Percentiles rank a stretch among this genome's conserved stretches.
Evolutionary conservation across 495 filamentous ascomycete genomes (phyloP).

Genomic region (Lophium mytilinum): DNA sequence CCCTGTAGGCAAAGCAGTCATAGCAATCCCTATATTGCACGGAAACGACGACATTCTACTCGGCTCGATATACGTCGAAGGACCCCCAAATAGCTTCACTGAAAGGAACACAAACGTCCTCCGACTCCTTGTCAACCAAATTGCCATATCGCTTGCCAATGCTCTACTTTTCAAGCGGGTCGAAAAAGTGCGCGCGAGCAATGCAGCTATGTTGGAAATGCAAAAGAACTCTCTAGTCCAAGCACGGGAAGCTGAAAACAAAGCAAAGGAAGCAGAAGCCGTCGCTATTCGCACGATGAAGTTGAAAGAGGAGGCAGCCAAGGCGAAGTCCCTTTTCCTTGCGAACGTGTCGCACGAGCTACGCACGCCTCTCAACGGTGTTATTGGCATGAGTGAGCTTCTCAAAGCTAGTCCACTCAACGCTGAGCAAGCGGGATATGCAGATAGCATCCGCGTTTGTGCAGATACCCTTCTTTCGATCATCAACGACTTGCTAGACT

Average conservation of each 20-base stretch:
- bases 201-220: conserved; percentile 78
- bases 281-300: conserved; percentile 81
- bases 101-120: conserved; percentile 80
- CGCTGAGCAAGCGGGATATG: conserved; percentile 78
- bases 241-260: conserved; percentile 70
- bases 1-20: conserved; percentile 65
- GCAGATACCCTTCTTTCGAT: conserved; percentile 85
- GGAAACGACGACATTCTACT: conserved; percentile 58
- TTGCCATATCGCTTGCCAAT: conserved; percentile 81
- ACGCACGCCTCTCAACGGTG: conserved; percentile 78
- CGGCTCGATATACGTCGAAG: conserved; percentile 80
- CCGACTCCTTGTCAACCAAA: conserved; percentile 80
- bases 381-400: conserved; percentile 84
- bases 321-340: conserved; percentile 85
- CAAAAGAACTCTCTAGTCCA: conserved; percentile 76
- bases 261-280: conserved; percentile 73
- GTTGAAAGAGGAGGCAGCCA: conserved; percentile 83
- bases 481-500: conserved; percentile 92
- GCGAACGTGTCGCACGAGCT: conserved; percentile 82
- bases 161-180: conserved; percentile 72
- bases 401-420: conserved; percentile 69
- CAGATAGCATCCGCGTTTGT: conserved; percentile 86
- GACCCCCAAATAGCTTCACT: conserved; percentile 75
- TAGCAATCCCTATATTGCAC: conserved; percentile 78
- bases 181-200: conserved; percentile 44